phyloP scores from a whole-genome alignment of 805 yeast species.

The Yarrowia yakushimensis region DNA sequence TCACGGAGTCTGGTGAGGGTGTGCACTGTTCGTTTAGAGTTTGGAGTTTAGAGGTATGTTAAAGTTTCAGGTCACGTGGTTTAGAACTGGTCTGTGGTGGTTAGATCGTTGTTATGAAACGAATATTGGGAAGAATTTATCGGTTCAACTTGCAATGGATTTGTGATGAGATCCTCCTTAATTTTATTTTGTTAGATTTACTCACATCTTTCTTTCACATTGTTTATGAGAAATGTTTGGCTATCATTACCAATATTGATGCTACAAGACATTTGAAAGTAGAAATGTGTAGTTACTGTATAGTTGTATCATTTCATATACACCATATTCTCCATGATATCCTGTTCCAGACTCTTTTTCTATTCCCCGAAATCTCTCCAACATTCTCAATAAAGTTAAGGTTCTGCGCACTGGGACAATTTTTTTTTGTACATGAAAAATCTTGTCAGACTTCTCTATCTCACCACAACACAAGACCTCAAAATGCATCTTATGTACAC shows the following conservation, averaged over 20 bases:
- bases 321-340: too few relatives aligned
- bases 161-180: background rate
- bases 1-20: background rate
- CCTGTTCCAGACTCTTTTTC: too few relatives aligned
- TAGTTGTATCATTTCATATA: too few relatives aligned
- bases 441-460: background rate
- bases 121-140: background rate
- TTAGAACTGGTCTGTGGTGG: background rate
- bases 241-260: too few relatives aligned
- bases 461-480: constrained; percentile 6
- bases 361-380: too few relatives aligned
- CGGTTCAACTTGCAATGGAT: background rate
- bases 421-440: constrained; percentile 11
- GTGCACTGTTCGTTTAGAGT: background rate
- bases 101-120: too few relatives aligned
- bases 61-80: background rate
- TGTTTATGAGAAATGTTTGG: too few relatives aligned
- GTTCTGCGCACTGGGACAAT: constrained; percentile 21
- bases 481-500: constrained; percentile 99
- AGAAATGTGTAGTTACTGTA: too few relatives aligned
- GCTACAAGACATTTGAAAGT: too few relatives aligned
- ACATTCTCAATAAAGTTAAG: background rate
- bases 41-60: background rate
- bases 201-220: too few relatives aligned
- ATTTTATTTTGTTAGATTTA: too few relatives aligned